These are phyloP conservation scores for Vanderwaltozyma yarrowii DNA, from an alignment of 805 yeast genomes.

Conservation along the genomic window DNA sequence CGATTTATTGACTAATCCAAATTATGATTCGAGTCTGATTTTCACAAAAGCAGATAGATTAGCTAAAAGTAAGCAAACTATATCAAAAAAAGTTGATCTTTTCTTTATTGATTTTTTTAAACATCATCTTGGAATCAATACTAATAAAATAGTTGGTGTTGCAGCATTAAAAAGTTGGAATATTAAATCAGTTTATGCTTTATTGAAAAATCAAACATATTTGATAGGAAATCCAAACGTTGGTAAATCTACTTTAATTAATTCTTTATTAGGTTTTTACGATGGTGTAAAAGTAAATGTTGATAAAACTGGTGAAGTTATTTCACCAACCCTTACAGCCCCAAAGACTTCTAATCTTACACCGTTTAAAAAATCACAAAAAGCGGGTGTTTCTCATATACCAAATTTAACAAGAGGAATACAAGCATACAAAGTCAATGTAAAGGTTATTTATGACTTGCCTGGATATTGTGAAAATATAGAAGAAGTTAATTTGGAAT, in stretches of 20 bases:
- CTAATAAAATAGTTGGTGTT: slow-evolving; percentile 18
- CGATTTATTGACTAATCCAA: slow-evolving; percentile 8
- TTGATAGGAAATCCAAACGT: slow-evolving; percentile 58
- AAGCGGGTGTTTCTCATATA: slow-evolving; percentile 33
- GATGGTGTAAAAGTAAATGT: slow-evolving; percentile 11
- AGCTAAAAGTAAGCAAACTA: slow-evolving; percentile 11
- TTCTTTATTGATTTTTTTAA: slow-evolving; percentile 29
- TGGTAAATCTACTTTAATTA: slow-evolving; percentile 58
- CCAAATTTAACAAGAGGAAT: slow-evolving; percentile 66
- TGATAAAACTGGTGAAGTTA: slow-evolving; percentile 5
- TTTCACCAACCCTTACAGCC: too few species aligned
- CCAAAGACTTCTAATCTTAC: too few species aligned
- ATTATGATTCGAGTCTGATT: slow-evolving; percentile 10
- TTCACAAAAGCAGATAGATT: slow-evolving; percentile 28
- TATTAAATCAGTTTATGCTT: slow-evolving; percentile 13
- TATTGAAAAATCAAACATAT: slow-evolving; percentile 30
- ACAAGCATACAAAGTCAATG: slow-evolving; percentile 31
- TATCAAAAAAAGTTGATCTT: slow-evolving; percentile 14
- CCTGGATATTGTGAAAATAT: slow-evolving; percentile 31
- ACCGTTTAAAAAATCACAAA: slow-evolving; percentile 1
- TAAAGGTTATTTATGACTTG: slow-evolving; percentile 28
- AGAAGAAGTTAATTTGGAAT: slow-evolving; percentile 18
- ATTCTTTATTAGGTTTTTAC: slow-evolving; percentile 32
- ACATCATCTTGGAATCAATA: slow-evolving; percentile 21
- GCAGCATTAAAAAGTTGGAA: slow-evolving; percentile 25